Percentiles rank a stretch among this genome's conserved stretches.
phyloP scores from a whole-genome alignment of 78 protist species.

The Parvularia atlantis region DNA sequence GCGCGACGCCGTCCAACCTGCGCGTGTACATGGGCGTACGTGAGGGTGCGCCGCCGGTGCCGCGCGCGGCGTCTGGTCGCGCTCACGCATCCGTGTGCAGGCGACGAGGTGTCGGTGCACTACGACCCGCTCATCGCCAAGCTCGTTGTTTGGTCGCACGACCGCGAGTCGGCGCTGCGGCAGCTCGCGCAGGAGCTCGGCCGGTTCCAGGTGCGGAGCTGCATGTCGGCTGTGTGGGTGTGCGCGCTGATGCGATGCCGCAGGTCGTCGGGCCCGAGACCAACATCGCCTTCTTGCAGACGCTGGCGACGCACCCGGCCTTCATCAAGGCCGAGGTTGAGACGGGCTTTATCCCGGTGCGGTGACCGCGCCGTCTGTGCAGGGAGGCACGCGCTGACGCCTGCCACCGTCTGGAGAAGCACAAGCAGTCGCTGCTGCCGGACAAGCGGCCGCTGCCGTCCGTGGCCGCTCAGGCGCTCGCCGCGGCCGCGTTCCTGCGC shows the following conservation, averaged over 20 bases:
- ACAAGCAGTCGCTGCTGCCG: too few relatives aligned
- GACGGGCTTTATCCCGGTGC: slow-evolving; percentile 39
- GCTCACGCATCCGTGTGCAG: slow-evolving; percentile 53
- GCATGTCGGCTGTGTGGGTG: neutral
- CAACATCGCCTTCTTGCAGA: slow-evolving; percentile 53
- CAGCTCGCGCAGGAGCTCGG: neutral
- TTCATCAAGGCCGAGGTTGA: slow-evolving; percentile 36
- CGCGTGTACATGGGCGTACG: too few relatives aligned
- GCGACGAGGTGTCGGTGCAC: slow-evolving; percentile 66
- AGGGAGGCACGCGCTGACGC: too few relatives aligned
- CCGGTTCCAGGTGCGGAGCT: slow-evolving; percentile 7
- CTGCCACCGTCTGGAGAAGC: too few relatives aligned
- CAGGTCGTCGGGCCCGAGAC: slow-evolving; percentile 61
- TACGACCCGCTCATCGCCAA: slow-evolving; percentile 87
- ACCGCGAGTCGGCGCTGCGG: slow-evolving; percentile 17
- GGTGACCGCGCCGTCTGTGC: too few relatives aligned
- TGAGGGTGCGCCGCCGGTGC: too few relatives aligned
- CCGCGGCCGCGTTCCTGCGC: too few relatives aligned
- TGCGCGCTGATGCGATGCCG: neutral
- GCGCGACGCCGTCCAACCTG: too few relatives aligned
- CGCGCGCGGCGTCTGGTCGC: too few relatives aligned
- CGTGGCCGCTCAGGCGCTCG: too few relatives aligned
- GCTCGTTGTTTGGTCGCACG: slow-evolving; percentile 53
- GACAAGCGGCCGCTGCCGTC: too few relatives aligned
- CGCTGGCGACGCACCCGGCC: slow-evolving; percentile 34